Evolutionary conservation across 805 yeast genomes (phyloP), one percentile per base, ranked within the genome.

Genomic region (Sungouiella thailandica): DNA sequence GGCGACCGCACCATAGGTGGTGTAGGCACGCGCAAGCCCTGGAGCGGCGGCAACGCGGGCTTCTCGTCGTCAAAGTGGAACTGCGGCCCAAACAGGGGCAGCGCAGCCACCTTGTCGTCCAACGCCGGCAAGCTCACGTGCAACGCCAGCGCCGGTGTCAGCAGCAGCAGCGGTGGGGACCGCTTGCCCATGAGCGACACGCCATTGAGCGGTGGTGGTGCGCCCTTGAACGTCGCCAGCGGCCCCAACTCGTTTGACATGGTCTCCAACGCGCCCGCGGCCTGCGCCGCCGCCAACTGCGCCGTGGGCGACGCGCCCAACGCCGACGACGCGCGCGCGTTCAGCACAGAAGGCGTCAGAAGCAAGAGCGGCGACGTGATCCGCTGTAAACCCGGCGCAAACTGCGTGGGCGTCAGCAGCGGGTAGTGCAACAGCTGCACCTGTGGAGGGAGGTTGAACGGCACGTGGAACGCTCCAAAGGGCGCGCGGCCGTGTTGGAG

Each of bases 401-500:
- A 80, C 47, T 78, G 83, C 2, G 83, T 73, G 11, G 86, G 86
- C 2, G 83, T 78, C 1, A 83, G 76, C 4, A 76, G 65, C 5
- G 86, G 86, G 49, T 78, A 78, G 53, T 78, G 80, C 26, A 76
- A 55, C 14, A 80, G 78, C 50, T 75, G 80, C 13, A 72, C 74
- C 31, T 45, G 47, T 17, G 38, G 48, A 7, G 47, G 47, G 20
- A 51, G 39, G 17, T 56, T 59, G 34, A 50, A 47, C 17, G 44
- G 40, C 23, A 49, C 31, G 33, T 45, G 55, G 40, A 18, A 34
- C 19, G 34, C 27, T 34, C 36, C 28, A 23, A 27, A 39, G 11
- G 37, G 43, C 2, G 41, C 30, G 3, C 42, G 26, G 10, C 34
- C 9, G 14, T 30, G 43, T 28, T 39, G 50, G 27, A 43, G 48